Evolutionary conservation across 257 asterid species (phyloP), one percentile per base, ranked within the genome.

Genomic region (Capsicum pubescens): DNA sequence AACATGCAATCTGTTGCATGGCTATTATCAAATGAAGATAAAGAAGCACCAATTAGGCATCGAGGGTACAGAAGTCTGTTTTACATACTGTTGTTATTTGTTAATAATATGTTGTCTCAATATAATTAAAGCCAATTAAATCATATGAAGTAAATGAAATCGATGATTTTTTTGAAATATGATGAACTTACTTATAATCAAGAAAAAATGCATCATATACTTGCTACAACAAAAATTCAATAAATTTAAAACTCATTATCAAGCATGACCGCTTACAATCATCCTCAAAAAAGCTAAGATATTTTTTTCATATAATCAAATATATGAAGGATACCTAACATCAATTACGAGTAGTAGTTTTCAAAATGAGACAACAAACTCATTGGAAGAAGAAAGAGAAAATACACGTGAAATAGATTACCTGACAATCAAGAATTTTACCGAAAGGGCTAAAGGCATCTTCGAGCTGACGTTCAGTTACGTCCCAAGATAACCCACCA

Each of bases 381-480:
- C 44, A 76, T 48, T 74, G 61, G 9, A 52, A 26, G 7, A 54
- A 76, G 4, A 67, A 50, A 21, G 21, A 13, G 14, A 12, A 26
- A 60, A 83, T 85, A 82, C 44, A 39, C 3, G 58, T 14, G 60
- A 83, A 39, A 39, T 39, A 39, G 44, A 39, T 39, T 4, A 96
- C 98, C 99, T 96, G 99, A 89, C 95, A 91, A 86, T 91, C 95
- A 67, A 96, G 83, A 85, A 96, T 85, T 90, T 92, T 96, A 46
- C 99, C 99, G 82, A 91, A 96, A 84, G 95, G 98, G 85, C 87
- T 83, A 80, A 96, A 96, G 81, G 98, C 93, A 81, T 84, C 91
- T 85, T 96, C 98, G 11, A 96, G 98, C 95, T 96, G 98, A 83
- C 98, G 95, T 79, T 94, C 98, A 15, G 94, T 92, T 57, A 96